Base-by-base conservation (phyloP, 805 yeast species). In the Metschnikowia lachancei region DNA sequence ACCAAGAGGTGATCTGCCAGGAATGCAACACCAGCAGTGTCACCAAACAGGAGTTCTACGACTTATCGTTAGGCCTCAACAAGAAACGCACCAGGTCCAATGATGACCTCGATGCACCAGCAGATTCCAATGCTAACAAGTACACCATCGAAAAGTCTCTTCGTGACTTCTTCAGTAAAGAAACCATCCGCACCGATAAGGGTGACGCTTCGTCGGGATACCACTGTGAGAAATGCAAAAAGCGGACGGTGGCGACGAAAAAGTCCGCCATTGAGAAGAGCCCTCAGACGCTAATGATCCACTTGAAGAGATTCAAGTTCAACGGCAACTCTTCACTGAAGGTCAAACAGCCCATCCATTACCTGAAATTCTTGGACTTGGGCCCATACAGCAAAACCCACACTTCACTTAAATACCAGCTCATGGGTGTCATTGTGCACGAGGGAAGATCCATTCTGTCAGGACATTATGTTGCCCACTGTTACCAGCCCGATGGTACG, bases 21-120 rank as follows among this genome's bases (percentile, higher is more conserved):
- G 77, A 72, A 44, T 94, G 99, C 69, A 81, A 83, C n/a, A 80
- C 86, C 56, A 80, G 87, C 17, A 86, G 95, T 12, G 81, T 81
- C 42, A 94, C 99, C 6, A 82, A 83, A 54, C 99, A 94, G 67
- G 97, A 94, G 59, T 87, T 94, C 59, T 91, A 91, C 63, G 99
- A 94, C 68, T 72, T 94, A 46, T 86, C 96, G 7, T 75, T 94
- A 41, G 91, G 94, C 41, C 73, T 94, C 52, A 79, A 71, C 54
- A 80, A 69, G 55, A 70, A 70, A 46, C 63, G 57, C 46, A 39
- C 50, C 8, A 40, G 51, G 30, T 46, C 53, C 9, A 44, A 41
- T 36, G 53, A 46, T 8, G 30, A 39, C 39, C 34, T 26, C 24
- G 43, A 37, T 3, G 13, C 44, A 3, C 31, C 31, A 8, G 4